Percentiles rank a stretch among this genome's conserved stretches.
Conservation (phyloP, 306 rosid genomes). For the Prunus mira region DNA sequence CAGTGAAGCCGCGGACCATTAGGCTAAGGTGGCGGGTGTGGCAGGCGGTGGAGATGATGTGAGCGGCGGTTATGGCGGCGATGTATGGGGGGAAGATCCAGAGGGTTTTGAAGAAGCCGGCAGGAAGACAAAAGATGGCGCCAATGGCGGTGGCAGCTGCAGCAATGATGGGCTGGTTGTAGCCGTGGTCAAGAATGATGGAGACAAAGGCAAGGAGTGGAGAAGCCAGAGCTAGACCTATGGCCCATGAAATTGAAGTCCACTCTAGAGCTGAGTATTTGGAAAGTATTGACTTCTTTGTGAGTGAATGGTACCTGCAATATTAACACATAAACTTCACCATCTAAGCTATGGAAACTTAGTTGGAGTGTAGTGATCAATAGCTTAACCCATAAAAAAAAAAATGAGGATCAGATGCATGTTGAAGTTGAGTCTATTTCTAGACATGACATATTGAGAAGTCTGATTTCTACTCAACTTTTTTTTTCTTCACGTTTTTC, state of each 20-base stretch:
- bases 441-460: no score
- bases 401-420: no score
- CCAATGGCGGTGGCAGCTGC: conserved; percentile 55
- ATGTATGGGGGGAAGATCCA: conserved; percentile 70
- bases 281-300: conserved; percentile 42
- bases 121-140: conserved; percentile 67
- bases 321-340: background rate
- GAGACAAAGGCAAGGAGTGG: conserved; percentile 57
- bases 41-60: conserved; percentile 55
- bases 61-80: conserved; percentile 49
- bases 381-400: no score
- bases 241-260: conserved; percentile 83
- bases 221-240: conserved; percentile 59
- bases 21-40: conserved; percentile 82
- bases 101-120: conserved; percentile 56
- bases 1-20: conserved; percentile 54
- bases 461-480: no score
- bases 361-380: no score
- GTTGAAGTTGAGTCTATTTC: no score
- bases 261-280: conserved; percentile 53
- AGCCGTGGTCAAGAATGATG: conserved; percentile 61
- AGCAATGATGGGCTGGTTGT: conserved; percentile 43
- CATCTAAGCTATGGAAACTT: no score
- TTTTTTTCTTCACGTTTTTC: no score
- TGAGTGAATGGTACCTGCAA: conserved; percentile 64